Evolutionary conservation across 495 filamentous ascomycete genomes (phyloP).

Genomic region (Aspergillus carlsbadensis): DNA sequence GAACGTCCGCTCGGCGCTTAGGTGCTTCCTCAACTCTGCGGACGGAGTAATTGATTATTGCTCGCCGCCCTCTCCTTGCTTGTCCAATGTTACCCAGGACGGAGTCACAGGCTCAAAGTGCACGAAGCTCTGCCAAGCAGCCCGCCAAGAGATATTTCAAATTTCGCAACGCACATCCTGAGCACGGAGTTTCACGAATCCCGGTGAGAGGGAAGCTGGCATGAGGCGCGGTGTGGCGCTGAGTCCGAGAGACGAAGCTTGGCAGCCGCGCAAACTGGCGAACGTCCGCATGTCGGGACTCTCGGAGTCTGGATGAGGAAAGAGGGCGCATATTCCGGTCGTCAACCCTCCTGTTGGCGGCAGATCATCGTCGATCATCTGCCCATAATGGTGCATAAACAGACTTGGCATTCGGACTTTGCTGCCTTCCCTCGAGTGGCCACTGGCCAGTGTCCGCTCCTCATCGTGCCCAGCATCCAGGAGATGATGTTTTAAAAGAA

Average conservation of each 20-base stretch:
- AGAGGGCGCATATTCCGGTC: neutral
- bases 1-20: neutral
- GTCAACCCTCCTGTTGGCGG: slow-evolving; percentile 7
- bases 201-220: neutral
- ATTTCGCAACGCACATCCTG: neutral
- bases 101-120: neutral
- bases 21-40: neutral
- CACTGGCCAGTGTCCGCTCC: neutral
- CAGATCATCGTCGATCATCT: slow-evolving; percentile 27
- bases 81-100: slow-evolving; percentile 14
- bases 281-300: neutral
- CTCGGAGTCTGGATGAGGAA: slow-evolving; percentile 11
- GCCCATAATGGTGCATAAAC: slow-evolving; percentile 14
- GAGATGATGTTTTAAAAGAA: neutral
- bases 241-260: too few species aligned
- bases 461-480: neutral
- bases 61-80: slow-evolving; percentile 5
- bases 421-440: neutral
- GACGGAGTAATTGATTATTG: slow-evolving; percentile 1
- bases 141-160: slow-evolving; percentile 14
- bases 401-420: slow-evolving; percentile 15
- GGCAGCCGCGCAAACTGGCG: neutral
- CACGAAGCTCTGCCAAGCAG: slow-evolving; percentile 8
- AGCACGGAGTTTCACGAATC: slow-evolving; percentile 6
- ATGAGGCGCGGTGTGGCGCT: neutral